phyloP scores from a whole-genome alignment of 176 grass and related monocot genomes.

The Tuctoria greenei region DNA sequence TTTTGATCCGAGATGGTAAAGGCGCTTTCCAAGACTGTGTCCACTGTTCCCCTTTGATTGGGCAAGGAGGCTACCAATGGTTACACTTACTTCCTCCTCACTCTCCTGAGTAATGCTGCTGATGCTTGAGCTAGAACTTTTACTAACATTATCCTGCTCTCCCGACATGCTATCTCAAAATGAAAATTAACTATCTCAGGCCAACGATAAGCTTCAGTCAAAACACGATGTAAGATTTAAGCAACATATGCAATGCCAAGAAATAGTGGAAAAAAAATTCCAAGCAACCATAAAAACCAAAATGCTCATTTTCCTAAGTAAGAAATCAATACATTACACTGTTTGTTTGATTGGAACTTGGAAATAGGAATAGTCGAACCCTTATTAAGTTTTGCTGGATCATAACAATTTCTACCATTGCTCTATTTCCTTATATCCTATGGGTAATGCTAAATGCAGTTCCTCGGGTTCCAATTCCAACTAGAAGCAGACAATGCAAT shows the following conservation, averaged over 20 bases:
- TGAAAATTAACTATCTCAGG: slow-evolving; percentile 45
- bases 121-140: slow-evolving; percentile 93
- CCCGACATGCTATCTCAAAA: slow-evolving; percentile 57
- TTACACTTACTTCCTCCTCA: slow-evolving; percentile 64
- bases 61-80: slow-evolving; percentile 89
- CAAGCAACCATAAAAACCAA: slow-evolving; percentile 7
- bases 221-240: slow-evolving; percentile 1
- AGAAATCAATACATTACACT: not conserved
- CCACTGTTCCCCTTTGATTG: slow-evolving; percentile 67
- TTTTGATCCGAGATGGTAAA: slow-evolving; percentile 83
- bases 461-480: slow-evolving; percentile 14
- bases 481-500: slow-evolving; percentile 24
- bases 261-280: not conserved
- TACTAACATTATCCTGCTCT: slow-evolving; percentile 54
- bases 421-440: not conserved
- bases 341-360: not conserved
- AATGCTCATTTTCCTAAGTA: not conserved
- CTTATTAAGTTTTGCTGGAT: not conserved
- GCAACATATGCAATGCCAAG: not conserved
- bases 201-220: not conserved
- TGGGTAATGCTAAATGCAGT: slow-evolving; percentile 16
- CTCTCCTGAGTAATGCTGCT: slow-evolving; percentile 76
- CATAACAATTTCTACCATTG: not conserved
- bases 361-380: not conserved
- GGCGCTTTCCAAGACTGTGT: slow-evolving; percentile 68